These are phyloP conservation scores for Phyllostachys edulis DNA, from an alignment of 176 grass and related monocot species.

Conservation along the genomic window DNA sequence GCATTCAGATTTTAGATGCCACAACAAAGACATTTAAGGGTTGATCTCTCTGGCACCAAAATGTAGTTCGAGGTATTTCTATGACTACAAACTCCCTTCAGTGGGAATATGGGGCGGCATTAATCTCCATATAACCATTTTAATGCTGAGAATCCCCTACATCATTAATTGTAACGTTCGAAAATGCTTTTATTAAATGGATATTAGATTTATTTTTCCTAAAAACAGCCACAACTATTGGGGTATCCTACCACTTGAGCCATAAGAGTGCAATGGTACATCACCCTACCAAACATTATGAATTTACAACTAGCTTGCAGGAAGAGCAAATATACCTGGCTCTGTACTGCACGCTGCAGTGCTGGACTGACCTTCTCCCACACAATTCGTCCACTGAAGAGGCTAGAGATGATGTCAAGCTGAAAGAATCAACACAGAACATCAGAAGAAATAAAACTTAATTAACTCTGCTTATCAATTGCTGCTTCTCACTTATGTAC, in stretches of 20 bases:
- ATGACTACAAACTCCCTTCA: constrained; percentile 16
- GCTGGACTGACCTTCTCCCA: constrained; percentile 94
- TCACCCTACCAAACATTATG: neutral
- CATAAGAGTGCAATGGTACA: neutral
- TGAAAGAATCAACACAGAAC: constrained; percentile 33
- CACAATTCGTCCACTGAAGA: constrained; percentile 88
- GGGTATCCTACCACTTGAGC: neutral
- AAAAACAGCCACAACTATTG: neutral
- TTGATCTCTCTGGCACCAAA: constrained; percentile 27
- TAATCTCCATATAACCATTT: constrained; percentile 35
- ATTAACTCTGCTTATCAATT: neutral
- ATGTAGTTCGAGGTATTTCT: constrained; percentile 36
- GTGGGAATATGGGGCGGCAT: neutral
- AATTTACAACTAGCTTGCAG: neutral
- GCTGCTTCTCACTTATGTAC: neutral
- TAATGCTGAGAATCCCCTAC: constrained; percentile 30
- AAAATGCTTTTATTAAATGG: constrained; percentile 12
- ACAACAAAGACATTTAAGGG: constrained; percentile 6
- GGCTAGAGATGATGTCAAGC: constrained; percentile 93
- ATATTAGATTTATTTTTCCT: constrained; percentile 7
- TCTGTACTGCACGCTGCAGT: constrained; percentile 83
- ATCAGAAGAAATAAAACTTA: constrained; percentile 31
- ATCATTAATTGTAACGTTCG: neutral
- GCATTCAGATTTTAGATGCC: constrained; percentile 15
- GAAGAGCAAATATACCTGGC: constrained; percentile 54